A percentile compares a stretch with the other conserved stretches of the same genome.
phyloP scores from a whole-genome alignment of 306 rosid genomes.

The Herpetospermum pedunculosum region DNA sequence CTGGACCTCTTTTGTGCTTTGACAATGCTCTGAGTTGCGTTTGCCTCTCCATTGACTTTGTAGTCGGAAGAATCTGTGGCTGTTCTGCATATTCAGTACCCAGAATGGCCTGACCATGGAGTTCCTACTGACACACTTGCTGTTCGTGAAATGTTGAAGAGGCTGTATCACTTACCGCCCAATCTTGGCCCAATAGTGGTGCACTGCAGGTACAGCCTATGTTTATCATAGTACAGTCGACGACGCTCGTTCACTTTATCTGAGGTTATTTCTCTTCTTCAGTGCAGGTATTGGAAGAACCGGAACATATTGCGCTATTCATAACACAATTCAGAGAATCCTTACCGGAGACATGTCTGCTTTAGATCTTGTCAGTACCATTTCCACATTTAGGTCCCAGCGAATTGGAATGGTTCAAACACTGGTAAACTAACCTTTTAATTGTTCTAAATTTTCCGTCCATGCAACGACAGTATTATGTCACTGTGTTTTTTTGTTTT shows the following conservation, averaged over 20 bases:
- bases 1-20: constrained; percentile 6
- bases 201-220: constrained; percentile 76
- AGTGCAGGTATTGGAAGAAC: constrained; percentile 99
- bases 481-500: too few species aligned
- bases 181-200: constrained; percentile 72
- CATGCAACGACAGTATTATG: too few species aligned
- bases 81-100: constrained; percentile 80
- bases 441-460: not conserved
- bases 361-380: constrained; percentile 51
- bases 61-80: constrained; percentile 62
- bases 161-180: constrained; percentile 49
- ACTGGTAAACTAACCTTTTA: constrained; percentile 26
- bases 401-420: constrained; percentile 96
- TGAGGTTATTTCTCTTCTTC: constrained; percentile 35
- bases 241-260: constrained; percentile 12
- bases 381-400: constrained; percentile 71
- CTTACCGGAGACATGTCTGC: constrained; percentile 87
- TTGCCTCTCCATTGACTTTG: constrained; percentile 19
- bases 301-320: constrained; percentile 84
- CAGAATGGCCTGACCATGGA: constrained; percentile 97
- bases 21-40: constrained; percentile 4
- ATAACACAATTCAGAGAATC: constrained; percentile 83
- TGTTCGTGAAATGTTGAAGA: constrained; percentile 66
- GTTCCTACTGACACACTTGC: constrained; percentile 62
- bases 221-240: constrained; percentile 1